Base-by-base conservation (phyloP, 495 filamentous ascomycete species). In the Daldinia decipiens region DNA sequence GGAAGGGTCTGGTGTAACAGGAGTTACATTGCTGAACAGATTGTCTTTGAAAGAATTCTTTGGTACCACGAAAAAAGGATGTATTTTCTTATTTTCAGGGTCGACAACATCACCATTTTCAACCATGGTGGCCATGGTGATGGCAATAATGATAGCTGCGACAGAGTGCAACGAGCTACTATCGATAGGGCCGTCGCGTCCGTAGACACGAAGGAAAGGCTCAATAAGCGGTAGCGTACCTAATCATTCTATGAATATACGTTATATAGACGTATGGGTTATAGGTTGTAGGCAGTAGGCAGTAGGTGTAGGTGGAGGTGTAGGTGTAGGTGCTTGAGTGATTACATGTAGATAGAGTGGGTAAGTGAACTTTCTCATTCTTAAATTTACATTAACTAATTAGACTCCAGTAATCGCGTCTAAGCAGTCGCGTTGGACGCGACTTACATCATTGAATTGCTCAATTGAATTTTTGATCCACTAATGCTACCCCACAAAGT, bases 51-150 rank as follows among this genome's bases (percentile, higher is more conserved):
- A 26, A n/a, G 19, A 4, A 64, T 69, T 69, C 29, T 57, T 76
- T 13, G 65, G 62, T 4, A 70, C 60, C 2, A 66, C 56, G 66
- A 83, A 83, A 62, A 83, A 83, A n/a, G 81, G 80, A 66, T 83
- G 81, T 2, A 82, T 59, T 34, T 76, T 78, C 40, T 75, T 75
- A 36, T 70, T 67, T 27, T 71, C 58, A 24, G 50, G 60, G 31
- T 72, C 65, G 21, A 52, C 19, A 53, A 15, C 24, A n/a, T 54
- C 39, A n/a, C 40, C 58, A 40, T 62, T 56, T 17, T 64, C 64
- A 15, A 58, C 67, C 76, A 75, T 76, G 38, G 21, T 72, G 60
- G 54, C 67, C 76, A 75, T 78, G 26, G n/a, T 72, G 57, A 57
- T 17, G 45, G 17, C 21, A 36, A 29, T 21, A 57, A 50, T 40